phyloP scores from a whole-genome alignment of 2,329 filamentous ascomycete species.

The Alternaria rosae region DNA sequence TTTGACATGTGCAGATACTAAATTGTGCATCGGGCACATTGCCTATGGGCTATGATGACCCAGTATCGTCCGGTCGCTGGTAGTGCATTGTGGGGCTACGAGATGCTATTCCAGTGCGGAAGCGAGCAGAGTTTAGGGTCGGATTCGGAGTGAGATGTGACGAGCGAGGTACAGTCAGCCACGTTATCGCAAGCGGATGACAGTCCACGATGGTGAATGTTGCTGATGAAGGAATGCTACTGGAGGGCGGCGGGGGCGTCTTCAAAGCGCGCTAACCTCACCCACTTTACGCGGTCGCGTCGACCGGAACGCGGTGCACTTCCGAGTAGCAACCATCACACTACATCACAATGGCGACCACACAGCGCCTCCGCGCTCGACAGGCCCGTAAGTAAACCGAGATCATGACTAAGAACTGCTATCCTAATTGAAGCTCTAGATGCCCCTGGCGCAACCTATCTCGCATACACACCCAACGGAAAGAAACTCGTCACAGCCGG shows the following conservation, averaged over 20 bases:
- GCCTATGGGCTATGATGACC: not conserved
- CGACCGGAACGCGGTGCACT: slow-evolving; percentile 8
- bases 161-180: not conserved
- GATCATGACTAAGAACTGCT: not conserved
- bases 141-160: not conserved
- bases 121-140: not conserved
- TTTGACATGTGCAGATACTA: not conserved
- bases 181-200: not conserved
- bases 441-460: slow-evolving; percentile 84
- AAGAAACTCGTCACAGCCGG: slow-evolving; percentile 88
- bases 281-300: slow-evolving; percentile 21
- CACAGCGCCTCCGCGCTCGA: slow-evolving; percentile 35
- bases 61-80: not conserved
- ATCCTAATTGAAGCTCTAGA: slow-evolving; percentile 57
- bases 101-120: not conserved
- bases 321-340: slow-evolving; percentile 7
- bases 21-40: too few species aligned
- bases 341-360: slow-evolving; percentile 17
- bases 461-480: slow-evolving; percentile 90
- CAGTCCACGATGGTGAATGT: not conserved
- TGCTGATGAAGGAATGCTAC: not conserved
- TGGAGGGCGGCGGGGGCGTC: slow-evolving; percentile 4
- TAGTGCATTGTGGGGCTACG: not conserved
- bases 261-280: slow-evolving; percentile 12
- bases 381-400: slow-evolving; percentile 40